phyloP scores from a whole-genome alignment of 2,329 filamentous ascomycete species.

The Graphilbum sp. region DNA sequence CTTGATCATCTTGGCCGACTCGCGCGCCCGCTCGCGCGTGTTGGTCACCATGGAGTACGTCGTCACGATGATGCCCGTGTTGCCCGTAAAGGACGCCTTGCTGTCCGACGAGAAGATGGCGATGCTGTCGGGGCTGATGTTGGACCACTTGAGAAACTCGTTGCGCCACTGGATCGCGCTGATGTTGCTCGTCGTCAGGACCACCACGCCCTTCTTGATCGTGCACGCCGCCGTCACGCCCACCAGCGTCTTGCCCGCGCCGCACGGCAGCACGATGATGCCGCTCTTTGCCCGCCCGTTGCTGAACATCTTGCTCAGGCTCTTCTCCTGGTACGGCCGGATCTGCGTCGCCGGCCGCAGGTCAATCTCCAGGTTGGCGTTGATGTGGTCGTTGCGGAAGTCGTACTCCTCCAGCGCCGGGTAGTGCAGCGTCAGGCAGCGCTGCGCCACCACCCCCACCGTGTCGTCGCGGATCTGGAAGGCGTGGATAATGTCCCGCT shows the following conservation, averaged over 20 bases:
- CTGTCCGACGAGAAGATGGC: conserved; percentile 89
- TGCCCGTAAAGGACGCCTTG: conserved; percentile 68
- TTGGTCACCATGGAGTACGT: conserved; percentile 99
- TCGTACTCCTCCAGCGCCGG: conserved; percentile 95
- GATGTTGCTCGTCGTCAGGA: conserved; percentile 95
- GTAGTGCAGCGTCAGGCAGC: conserved; percentile 71
- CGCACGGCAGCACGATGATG: conserved; percentile 92
- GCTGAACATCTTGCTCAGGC: conserved; percentile 97
- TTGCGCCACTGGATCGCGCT: conserved; percentile 93
- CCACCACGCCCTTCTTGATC: conserved; percentile 90
- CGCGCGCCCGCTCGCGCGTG: conserved; percentile 70
- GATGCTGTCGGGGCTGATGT: conserved; percentile 81
- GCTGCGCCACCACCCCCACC: conserved; percentile 77
- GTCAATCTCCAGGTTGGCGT: conserved; percentile 87
- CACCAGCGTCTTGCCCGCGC: conserved; percentile 90
- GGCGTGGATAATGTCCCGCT: conserved; percentile 74
- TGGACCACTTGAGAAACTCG: conserved; percentile 97
- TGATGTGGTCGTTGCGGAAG: conserved; percentile 78
- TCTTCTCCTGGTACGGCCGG: conserved; percentile 91
- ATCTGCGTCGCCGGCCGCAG: conserved; percentile 80
- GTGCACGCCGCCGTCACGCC: conserved; percentile 98
- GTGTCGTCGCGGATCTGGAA: conserved; percentile 76
- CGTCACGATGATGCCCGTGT: conserved; percentile 90
- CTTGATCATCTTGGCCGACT: conserved; percentile 95
- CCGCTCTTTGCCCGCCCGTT: conserved; percentile 95